Conservation (phyloP, 176 grass and related monocot species). For the Guadua angustifolia region DNA sequence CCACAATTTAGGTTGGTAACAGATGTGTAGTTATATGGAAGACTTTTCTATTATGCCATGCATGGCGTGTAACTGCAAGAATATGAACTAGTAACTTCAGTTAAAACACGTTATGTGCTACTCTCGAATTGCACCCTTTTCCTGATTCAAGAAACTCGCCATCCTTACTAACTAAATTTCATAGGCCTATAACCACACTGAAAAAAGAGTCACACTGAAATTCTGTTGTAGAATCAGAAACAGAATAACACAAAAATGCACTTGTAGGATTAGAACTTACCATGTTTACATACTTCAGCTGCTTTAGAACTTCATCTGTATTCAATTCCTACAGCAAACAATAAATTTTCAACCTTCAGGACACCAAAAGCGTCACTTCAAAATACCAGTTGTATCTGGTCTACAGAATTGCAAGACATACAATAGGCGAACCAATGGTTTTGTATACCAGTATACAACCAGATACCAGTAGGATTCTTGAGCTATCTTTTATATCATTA, state of each 20-base stretch:
- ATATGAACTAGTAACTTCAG: conserved; percentile 18
- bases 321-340: conserved; percentile 71
- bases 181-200: conserved; percentile 19
- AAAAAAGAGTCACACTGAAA: neutral
- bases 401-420: neutral
- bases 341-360: conserved; percentile 19
- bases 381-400: conserved; percentile 15
- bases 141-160: conserved; percentile 20
- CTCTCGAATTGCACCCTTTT: neutral
- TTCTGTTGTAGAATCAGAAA: conserved; percentile 2
- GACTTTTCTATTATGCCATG: conserved; percentile 12
- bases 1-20: neutral
- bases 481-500: neutral
- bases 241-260: conserved; percentile 22
- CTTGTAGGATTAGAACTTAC: conserved; percentile 54
- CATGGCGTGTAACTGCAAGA: conserved; percentile 15
- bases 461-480: conserved; percentile 27
- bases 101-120: conserved; percentile 19
- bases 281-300: conserved; percentile 69
- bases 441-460: conserved; percentile 24
- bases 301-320: conserved; percentile 74
- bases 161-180: neutral
- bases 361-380: conserved; percentile 11
- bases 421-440: conserved; percentile 32
- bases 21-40: neutral